These are phyloP conservation scores for Pestalotiopsis sp. DNA, from an alignment of 2,329 filamentous ascomycete genomes.

Conservation along the genomic window DNA sequence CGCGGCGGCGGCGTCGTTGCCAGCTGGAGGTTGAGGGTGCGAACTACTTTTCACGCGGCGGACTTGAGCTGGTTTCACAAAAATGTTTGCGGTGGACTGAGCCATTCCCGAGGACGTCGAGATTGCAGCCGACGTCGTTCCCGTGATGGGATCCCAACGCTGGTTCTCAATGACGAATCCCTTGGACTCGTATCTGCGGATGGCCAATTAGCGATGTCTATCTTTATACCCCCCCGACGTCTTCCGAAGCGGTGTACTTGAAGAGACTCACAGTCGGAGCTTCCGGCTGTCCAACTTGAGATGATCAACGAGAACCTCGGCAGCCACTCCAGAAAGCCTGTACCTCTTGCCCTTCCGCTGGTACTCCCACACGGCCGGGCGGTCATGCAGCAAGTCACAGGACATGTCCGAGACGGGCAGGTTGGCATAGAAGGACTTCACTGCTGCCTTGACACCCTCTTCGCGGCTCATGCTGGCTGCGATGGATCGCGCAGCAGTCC, in stretches of 20 bases:
- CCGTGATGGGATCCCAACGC: conserved; percentile 37
- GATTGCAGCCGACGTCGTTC: conserved; percentile 20
- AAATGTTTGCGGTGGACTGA: conserved; percentile 1
- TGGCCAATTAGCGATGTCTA: neutral
- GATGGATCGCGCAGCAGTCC: conserved; percentile 32
- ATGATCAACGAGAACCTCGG: neutral
- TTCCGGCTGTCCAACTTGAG: neutral
- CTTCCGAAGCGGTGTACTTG: neutral
- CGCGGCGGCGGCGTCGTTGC: neutral
- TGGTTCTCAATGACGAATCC: conserved; percentile 33
- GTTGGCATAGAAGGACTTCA: neutral
- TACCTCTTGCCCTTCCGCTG: neutral
- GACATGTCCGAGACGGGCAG: neutral
- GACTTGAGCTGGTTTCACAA: conserved; percentile 28
- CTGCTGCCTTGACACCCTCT: conserved; percentile 12
- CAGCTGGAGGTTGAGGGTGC: neutral
- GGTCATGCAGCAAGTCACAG: neutral
- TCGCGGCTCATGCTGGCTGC: conserved; percentile 37
- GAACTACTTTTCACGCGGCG: conserved; percentile 15
- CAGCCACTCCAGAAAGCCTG: neutral
- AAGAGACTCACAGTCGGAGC: conserved; percentile 18
- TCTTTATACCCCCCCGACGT: neutral
- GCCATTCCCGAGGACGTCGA: conserved; percentile 7
- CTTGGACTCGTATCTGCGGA: conserved; percentile 42
- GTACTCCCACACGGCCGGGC: neutral